Percentiles rank a stretch among this genome's conserved stretches.
Evolutionary conservation across 331 rosid genomes (phyloP).

Genomic region (Dryas integrifolia): DNA sequence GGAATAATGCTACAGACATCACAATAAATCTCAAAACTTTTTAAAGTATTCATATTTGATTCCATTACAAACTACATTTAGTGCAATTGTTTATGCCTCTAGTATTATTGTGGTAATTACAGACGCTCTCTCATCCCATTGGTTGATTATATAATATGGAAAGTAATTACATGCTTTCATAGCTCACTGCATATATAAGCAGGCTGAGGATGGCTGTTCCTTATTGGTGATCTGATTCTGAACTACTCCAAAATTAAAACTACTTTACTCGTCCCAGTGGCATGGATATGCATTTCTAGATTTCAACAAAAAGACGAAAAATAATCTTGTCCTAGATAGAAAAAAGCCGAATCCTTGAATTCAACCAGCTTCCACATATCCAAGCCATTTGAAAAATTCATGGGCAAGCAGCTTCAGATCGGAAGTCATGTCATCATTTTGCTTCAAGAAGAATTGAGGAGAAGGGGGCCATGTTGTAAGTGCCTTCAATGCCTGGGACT

Average conservation of each 20-base stretch:
- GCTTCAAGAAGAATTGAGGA: slow-evolving; percentile 88
- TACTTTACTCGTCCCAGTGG: not conserved
- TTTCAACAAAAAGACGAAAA: not conserved
- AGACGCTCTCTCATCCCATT: not conserved
- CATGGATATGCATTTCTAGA: not conserved
- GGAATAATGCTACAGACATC: not conserved
- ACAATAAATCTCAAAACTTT: not conserved
- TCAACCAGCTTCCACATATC: not conserved
- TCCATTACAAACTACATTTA: not conserved
- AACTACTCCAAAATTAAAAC: not conserved
- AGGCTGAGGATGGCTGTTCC: not conserved
- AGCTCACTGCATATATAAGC: slow-evolving; percentile 7
- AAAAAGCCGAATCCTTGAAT: not conserved
- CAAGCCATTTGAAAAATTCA: slow-evolving; percentile 14
- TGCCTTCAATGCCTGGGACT: slow-evolving; percentile 42
- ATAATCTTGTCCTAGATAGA: not conserved
- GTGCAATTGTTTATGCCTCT: not conserved
- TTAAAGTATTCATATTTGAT: not conserved
- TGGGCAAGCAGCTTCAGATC: slow-evolving; percentile 15
- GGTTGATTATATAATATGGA: not conserved
- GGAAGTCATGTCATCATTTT: slow-evolving; percentile 39
- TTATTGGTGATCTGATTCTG: not conserved
- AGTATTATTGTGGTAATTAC: not conserved
- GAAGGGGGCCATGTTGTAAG: slow-evolving; percentile 71
- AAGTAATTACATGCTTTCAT: not conserved